Evolutionary conservation across 1,139 yeast species (phyloP).

Genomic region (Nakaseomyces uthaithaninus): DNA sequence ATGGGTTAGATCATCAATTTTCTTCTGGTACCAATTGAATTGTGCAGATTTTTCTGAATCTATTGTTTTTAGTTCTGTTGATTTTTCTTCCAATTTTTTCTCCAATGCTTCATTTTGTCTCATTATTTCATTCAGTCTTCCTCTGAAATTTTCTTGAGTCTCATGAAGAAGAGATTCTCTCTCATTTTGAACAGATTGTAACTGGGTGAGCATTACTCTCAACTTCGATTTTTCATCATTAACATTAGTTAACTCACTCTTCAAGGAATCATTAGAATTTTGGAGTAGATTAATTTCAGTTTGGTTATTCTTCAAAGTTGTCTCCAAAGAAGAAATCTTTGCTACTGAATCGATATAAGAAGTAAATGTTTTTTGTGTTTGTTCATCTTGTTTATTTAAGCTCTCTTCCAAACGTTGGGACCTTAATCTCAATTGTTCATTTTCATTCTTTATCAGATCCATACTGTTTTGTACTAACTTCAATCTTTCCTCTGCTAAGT

Average conservation of each 20-base stretch:
- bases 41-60: conserved; percentile 39
- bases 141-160: conserved; percentile 37
- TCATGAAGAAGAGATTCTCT: conserved; percentile 49
- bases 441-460: conserved; percentile 38
- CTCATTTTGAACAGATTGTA: conserved; percentile 57
- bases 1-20: conserved; percentile 43
- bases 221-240: conserved; percentile 54
- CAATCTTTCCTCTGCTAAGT: conserved; percentile 41
- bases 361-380: conserved; percentile 38
- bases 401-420: conserved; percentile 47
- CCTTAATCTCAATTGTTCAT: conserved; percentile 37
- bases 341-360: conserved; percentile 2
- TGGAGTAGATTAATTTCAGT: conserved; percentile 50
- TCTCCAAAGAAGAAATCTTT: conserved; percentile 10
- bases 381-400: conserved; percentile 46
- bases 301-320: conserved; percentile 42
- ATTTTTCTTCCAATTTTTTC: conserved; percentile 42
- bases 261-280: conserved; percentile 45
- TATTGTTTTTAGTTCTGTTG: conserved; percentile 41
- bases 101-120: conserved; percentile 43
- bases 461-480: conserved; percentile 34
- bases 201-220: conserved; percentile 50
- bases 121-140: conserved; percentile 32
- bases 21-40: conserved; percentile 54
- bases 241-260: conserved; percentile 47